These are phyloP conservation scores for Malassezia sympodialis DNA, from an alignment of 1,284 basidiomycete genomes.

Conservation along the genomic window DNA sequence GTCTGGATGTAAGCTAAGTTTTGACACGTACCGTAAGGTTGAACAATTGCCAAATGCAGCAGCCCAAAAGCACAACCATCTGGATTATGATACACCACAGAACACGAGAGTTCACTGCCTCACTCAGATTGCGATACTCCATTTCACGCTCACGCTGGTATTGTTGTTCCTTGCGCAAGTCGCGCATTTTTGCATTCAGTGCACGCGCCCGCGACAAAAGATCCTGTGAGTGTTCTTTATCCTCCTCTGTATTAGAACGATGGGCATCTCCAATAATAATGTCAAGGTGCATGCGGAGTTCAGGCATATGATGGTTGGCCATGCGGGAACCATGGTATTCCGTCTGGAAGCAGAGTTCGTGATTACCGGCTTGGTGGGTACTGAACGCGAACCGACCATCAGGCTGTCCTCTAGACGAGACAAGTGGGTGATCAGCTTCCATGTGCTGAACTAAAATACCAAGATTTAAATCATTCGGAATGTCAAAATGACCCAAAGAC, in stretches of 20 bases:
- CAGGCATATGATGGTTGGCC: constrained; percentile 59
- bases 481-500: constrained; percentile 58
- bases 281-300: constrained; percentile 89
- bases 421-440: constrained; percentile 47
- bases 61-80: constrained; percentile 69
- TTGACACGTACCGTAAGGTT: constrained; percentile 61
- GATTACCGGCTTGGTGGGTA: constrained; percentile 88
- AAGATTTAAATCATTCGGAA: constrained; percentile 72
- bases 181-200: constrained; percentile 80
- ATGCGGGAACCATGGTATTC: constrained; percentile 51
- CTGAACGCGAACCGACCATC: constrained; percentile 95
- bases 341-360: constrained; percentile 85
- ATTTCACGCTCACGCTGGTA: constrained; percentile 87
- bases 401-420: constrained; percentile 74
- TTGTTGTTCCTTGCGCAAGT: constrained; percentile 88
- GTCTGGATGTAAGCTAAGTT: constrained; percentile 13
- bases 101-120: constrained; percentile 74
- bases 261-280: constrained; percentile 80
- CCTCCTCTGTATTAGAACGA: constrained; percentile 53
- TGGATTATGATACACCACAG: constrained; percentile 87
- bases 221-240: constrained; percentile 64
- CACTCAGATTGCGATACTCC: constrained; percentile 79
- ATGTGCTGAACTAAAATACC: constrained; percentile 68
- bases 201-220: constrained; percentile 77
- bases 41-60: constrained; percentile 83